phyloP scores from a whole-genome alignment of 1,284 basidiomycete genomes.

The Acaromyces ingoldii region DNA sequence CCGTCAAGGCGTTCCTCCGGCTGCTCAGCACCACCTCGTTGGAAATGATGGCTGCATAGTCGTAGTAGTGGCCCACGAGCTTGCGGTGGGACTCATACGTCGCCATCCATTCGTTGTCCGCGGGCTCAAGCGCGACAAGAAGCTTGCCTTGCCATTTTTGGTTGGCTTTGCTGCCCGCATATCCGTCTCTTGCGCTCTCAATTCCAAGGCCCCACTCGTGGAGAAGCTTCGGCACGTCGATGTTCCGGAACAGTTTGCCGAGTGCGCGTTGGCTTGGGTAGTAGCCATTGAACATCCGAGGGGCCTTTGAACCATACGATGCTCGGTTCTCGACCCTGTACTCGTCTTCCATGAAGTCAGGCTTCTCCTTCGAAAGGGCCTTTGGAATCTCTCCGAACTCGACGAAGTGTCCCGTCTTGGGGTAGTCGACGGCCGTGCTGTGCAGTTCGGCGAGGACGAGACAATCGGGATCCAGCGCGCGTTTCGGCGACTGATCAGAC shows the following conservation, averaged over 20 bases:
- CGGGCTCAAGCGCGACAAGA: neutral
- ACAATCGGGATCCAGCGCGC: constrained; percentile 63
- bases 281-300: neutral
- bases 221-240: neutral
- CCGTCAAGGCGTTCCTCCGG: neutral
- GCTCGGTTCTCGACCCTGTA: constrained; percentile 1
- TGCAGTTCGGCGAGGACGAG: constrained; percentile 63
- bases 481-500: constrained; percentile 61
- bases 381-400: neutral
- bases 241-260: constrained; percentile 4
- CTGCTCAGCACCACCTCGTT: too few relatives aligned
- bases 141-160: neutral
- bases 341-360: constrained; percentile 6
- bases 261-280: constrained; percentile 1
- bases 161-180: neutral
- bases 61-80: neutral
- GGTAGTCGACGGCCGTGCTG: constrained; percentile 58
- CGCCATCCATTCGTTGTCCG: neutral
- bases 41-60: neutral
- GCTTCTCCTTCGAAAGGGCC: neutral
- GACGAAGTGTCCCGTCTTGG: constrained; percentile 19
- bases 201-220: neutral
- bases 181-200: neutral
- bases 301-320: neutral
- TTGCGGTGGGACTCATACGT: neutral